Conservation (phyloP, 2,329 filamentous ascomycete species). For the Cephalotrichum gorgonifer region DNA sequence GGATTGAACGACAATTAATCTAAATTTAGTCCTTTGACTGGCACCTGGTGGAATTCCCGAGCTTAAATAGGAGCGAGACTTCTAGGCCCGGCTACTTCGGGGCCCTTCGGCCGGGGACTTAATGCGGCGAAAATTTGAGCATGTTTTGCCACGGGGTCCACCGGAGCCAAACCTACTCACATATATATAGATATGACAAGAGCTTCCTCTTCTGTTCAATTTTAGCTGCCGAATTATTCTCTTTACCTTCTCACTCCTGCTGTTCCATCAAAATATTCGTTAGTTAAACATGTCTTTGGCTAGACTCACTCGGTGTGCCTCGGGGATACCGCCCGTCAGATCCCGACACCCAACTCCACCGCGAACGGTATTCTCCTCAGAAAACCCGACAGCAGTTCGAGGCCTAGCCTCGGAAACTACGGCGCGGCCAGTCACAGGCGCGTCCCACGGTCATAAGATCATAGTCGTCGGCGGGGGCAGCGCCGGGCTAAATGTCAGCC, state of each 20-base stretch:
- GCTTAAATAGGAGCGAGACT: no score
- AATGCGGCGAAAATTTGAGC: no score
- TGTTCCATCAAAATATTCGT: neutral
- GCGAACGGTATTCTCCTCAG: neutral
- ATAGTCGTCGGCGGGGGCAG: conserved; percentile 58
- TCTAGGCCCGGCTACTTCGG: no score
- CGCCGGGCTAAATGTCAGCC: conserved; percentile 54
- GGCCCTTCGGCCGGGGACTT: no score
- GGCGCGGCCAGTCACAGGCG: neutral
- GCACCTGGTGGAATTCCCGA: no score
- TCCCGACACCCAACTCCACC: neutral
- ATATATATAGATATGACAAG: neutral
- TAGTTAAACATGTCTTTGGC: neutral
- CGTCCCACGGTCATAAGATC: conserved; percentile 40
- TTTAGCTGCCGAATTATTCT: neutral
- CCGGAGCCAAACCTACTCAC: neutral
- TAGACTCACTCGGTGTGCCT: neutral
- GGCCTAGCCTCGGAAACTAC: neutral
- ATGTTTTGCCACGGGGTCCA: no score
- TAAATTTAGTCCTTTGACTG: no score
- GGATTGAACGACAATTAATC: no score
- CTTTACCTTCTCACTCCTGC: neutral
- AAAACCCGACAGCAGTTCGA: neutral
- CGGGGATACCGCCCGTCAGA: neutral
- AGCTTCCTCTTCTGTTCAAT: neutral